phyloP scores from a whole-genome alignment of 352 stramenopile species.

The Phytophthora pseudosyringae region DNA sequence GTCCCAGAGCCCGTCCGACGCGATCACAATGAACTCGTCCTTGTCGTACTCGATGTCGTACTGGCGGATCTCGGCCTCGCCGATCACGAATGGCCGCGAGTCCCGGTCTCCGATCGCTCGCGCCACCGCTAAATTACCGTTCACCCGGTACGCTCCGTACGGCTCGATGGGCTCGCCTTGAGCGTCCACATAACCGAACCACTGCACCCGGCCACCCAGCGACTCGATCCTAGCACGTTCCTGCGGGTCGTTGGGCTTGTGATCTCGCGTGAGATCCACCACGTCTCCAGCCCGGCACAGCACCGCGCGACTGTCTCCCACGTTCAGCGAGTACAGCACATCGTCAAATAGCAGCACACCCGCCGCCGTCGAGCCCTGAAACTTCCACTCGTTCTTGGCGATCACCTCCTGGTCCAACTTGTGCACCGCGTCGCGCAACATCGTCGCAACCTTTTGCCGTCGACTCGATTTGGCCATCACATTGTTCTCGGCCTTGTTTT shows the following conservation, averaged over 20 bases:
- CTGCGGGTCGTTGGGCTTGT: slow-evolving; percentile 90
- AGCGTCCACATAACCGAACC: slow-evolving; percentile 89
- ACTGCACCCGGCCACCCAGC: slow-evolving; percentile 88
- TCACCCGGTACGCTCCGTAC: slow-evolving; percentile 92
- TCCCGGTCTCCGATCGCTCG: slow-evolving; percentile 92
- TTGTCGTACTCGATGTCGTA: slow-evolving; percentile 80
- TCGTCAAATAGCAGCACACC: slow-evolving; percentile 82
- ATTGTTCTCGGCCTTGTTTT: slow-evolving; percentile 38
- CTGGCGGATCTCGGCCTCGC: slow-evolving; percentile 80
- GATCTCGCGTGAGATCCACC: slow-evolving; percentile 83
- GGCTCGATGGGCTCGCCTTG: slow-evolving; percentile 87
- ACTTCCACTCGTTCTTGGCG: slow-evolving; percentile 76
- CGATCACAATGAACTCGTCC: slow-evolving; percentile 94
- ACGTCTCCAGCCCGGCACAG: slow-evolving; percentile 84
- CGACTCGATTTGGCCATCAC: slow-evolving; percentile 36
- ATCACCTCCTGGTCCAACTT: slow-evolving; percentile 70
- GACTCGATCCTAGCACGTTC: slow-evolving; percentile 81
- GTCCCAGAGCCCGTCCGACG: slow-evolving; percentile 94
- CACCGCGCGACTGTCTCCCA: slow-evolving; percentile 96
- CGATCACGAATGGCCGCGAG: slow-evolving; percentile 85
- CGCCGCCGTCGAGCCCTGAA: slow-evolving; percentile 78
- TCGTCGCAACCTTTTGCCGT: slow-evolving; percentile 41
- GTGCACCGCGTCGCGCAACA: slow-evolving; percentile 55
- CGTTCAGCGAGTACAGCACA: slow-evolving; percentile 88
- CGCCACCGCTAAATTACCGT: slow-evolving; percentile 92